A percentile compares a stretch with the other conserved stretches of the same genome.
Conservation (phyloP, 139 green algal genomes). For the Tetratostichococcus sp. region DNA sequence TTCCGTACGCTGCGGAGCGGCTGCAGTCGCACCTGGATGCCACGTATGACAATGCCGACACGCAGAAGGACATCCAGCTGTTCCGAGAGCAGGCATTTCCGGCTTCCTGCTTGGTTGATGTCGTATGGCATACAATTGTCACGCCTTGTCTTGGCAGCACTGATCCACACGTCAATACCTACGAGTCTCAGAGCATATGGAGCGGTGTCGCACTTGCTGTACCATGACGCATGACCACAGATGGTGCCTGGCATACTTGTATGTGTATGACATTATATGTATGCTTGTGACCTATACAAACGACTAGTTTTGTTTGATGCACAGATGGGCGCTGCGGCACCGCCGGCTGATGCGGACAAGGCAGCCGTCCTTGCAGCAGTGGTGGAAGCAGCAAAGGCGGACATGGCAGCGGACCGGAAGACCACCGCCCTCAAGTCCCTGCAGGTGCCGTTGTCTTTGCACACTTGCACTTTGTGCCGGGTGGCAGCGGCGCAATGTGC, state of each 20-base stretch:
- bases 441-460: too few relatives aligned
- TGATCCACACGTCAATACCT: too few relatives aligned
- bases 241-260: too few relatives aligned
- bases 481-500: too few relatives aligned
- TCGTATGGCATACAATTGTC: too few relatives aligned
- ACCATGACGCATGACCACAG: too few relatives aligned
- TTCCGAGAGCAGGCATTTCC: constrained; percentile 55
- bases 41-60: constrained; percentile 56
- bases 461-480: too few relatives aligned
- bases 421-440: constrained; percentile 46
- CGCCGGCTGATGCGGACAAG: not conserved
- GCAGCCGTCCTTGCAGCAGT: constrained; percentile 46
- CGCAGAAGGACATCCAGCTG: constrained; percentile 58
- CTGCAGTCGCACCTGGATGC: constrained; percentile 51
- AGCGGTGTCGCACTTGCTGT: too few relatives aligned
- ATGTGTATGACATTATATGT: too few relatives aligned
- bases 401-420: constrained; percentile 75
- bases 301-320: not conserved
- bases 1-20: constrained; percentile 66
- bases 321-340: not conserved
- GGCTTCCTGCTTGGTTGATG: too few relatives aligned
- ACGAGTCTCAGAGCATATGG: too few relatives aligned
- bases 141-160: too few relatives aligned
- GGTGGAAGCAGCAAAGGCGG: constrained; percentile 50
- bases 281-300: not conserved